phyloP scores from a whole-genome alignment of 352 stramenopile species.

The Globisporangium nodosum region DNA sequence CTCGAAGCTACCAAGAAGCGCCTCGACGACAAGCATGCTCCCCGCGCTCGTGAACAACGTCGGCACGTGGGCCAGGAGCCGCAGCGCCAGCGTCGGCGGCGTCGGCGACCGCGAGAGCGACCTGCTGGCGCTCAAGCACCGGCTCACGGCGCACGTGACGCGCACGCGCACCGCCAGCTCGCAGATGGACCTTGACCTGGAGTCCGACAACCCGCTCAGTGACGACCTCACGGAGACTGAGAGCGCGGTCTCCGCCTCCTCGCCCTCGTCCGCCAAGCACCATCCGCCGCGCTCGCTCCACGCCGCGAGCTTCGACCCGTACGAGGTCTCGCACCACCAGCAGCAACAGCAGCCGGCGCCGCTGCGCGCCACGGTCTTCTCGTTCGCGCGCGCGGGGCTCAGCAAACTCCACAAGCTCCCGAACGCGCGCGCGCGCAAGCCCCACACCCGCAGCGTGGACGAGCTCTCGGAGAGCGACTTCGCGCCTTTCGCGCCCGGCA shows the following conservation, averaged over 20 bases:
- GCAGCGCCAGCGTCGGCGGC: constrained; percentile 3
- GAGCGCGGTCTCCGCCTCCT: constrained; percentile 35
- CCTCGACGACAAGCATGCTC: constrained; percentile 6
- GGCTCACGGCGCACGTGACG: constrained; percentile 12
- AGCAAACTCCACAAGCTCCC: constrained; percentile 27
- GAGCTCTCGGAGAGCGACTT: constrained; percentile 41
- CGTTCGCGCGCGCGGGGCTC: constrained; percentile 43
- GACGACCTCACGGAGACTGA: constrained; percentile 58
- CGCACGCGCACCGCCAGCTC: constrained; percentile 37
- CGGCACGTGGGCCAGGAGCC: not conserved
- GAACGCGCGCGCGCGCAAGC: constrained; percentile 10
- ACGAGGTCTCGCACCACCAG: constrained; percentile 2
- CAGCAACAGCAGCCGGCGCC: constrained; percentile 5
- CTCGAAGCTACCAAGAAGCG: constrained; percentile 1
- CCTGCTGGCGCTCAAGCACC: constrained; percentile 10
- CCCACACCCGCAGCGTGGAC: constrained; percentile 31
- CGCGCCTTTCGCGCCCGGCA: constrained; percentile 26
- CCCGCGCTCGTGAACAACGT: constrained; percentile 18
- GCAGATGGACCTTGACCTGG: constrained; percentile 26
- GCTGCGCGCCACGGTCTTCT: constrained; percentile 38
- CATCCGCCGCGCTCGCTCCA: constrained; percentile 7
- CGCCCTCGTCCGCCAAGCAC: constrained; percentile 22
- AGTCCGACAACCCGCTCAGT: constrained; percentile 26
- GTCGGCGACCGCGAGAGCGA: constrained; percentile 6
- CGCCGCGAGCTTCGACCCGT: constrained; percentile 13